Base-by-base conservation (phyloP, 805 yeast species). In the Jamesozyma gamospora region DNA sequence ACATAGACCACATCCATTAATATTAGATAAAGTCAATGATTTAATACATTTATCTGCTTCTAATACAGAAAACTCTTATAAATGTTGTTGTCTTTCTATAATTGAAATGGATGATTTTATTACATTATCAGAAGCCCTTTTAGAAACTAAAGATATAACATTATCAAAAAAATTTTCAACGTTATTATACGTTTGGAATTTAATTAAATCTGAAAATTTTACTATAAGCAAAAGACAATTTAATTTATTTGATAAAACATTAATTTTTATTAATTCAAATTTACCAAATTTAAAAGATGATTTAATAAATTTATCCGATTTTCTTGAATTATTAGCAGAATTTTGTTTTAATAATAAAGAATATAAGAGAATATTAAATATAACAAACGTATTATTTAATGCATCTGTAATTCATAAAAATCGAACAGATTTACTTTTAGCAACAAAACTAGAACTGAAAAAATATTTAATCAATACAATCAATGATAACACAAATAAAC, bases 341-440 rank as follows among this genome's bases (percentile, higher is more conserved):
- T 44, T 43, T 34, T 50, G 55, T 35, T 28, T 52, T 3, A 40
- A 39, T n/a, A 34, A 31, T 11, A 11, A 34, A 6, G 56, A 55
- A 21, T 32, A 29, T 7, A 52, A 55, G 34, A 48, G 64, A 38
- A 28, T 56, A n/a, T 39, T 45, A 1, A 58, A 58, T 41, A 34
- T 57, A 5, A 45, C 53, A 9, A 54, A 50, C 28, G 51, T 60
- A 9, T 25, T 47, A n/a, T 61, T 50, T 37, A 61, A 61, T 37
- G 36, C 45, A 7, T 58, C 44, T 17, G 44, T 56, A 4, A 39
- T 45, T 7, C 38, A 36, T 2, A 47, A 47, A 28, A 42, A 50
- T 15, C 33, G 32, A 10, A 28, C 25, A 0, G 51, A 47, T 25
- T 33, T 57, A 11, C 18, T 36, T 2, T 15, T 39, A 2, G 50